Percentiles rank a stretch among this genome's conserved stretches.
Conservation (phyloP, 768 basidiomycete species). For the Russula abietina region DNA sequence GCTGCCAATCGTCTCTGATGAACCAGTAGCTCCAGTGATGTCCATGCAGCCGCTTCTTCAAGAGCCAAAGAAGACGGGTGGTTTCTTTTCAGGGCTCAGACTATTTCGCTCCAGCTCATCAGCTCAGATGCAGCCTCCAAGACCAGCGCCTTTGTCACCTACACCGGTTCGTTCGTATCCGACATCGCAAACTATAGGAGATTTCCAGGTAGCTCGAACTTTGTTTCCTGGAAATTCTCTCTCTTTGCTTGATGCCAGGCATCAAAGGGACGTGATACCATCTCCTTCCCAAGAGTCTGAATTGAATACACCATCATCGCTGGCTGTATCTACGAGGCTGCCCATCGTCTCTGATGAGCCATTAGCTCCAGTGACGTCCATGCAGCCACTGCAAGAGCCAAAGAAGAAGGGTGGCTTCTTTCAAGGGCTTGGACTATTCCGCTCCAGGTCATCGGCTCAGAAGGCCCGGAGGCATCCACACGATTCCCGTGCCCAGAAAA, state of each 20-base stretch:
- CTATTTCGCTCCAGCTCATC: slow-evolving; percentile 25
- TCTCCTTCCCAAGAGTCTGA: slow-evolving; percentile 24
- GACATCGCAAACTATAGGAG: slow-evolving; percentile 10
- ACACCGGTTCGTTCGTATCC: slow-evolving; percentile 19
- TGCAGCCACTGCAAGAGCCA: slow-evolving; percentile 23
- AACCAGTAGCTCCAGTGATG: slow-evolving; percentile 17
- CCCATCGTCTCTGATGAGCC: slow-evolving; percentile 20
- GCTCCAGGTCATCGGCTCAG: slow-evolving; percentile 21
- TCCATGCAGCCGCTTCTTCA: slow-evolving; percentile 22
- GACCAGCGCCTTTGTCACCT: slow-evolving; percentile 11
- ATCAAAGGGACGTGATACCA: slow-evolving; percentile 15
- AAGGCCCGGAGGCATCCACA: slow-evolving; percentile 17
- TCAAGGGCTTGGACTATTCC: slow-evolving; percentile 23
- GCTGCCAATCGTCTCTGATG: slow-evolving; percentile 19
- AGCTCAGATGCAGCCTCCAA: slow-evolving; percentile 18
- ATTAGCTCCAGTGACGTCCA: slow-evolving; percentile 16
- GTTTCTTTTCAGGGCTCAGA: slow-evolving; percentile 23
- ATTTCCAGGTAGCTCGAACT: slow-evolving; percentile 6
- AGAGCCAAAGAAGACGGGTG: slow-evolving; percentile 24
- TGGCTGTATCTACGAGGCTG: slow-evolving; percentile 20
- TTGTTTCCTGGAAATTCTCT: slow-evolving; percentile 16
- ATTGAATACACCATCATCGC: slow-evolving; percentile 24
- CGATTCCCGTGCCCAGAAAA: slow-evolving; percentile 11
- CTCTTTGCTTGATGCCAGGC: slow-evolving; percentile 1
- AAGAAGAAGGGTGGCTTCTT: slow-evolving; percentile 25